Evolutionary conservation across 2,329 filamentous ascomycete species (phyloP).

Genomic region (Beauveria medogensis): DNA sequence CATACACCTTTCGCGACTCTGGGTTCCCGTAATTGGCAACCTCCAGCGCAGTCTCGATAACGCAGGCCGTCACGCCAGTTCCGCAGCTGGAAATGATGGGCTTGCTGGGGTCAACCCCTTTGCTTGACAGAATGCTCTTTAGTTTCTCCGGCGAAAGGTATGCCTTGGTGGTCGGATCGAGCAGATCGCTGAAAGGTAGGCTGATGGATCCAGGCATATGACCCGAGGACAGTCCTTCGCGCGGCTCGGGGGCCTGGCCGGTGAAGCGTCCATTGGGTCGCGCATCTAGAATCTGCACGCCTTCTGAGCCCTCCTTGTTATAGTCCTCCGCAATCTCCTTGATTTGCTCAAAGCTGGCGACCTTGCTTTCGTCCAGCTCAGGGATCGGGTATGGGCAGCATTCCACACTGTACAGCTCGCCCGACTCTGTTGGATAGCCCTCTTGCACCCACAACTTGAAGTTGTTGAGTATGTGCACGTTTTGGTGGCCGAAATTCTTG

Average conservation of each 20-base stretch:
- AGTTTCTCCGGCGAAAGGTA: constrained; percentile 67
- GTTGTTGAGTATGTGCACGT: constrained; percentile 89
- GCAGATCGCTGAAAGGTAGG: constrained; percentile 68
- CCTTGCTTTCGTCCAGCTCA: constrained; percentile 51
- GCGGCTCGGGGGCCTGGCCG: constrained; percentile 77
- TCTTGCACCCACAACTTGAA: constrained; percentile 89
- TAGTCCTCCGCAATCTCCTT: constrained; percentile 66
- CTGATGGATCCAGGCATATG: constrained; percentile 86
- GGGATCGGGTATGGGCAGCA: constrained; percentile 58
- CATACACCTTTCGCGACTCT: constrained; percentile 70
- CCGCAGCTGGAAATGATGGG: constrained; percentile 86
- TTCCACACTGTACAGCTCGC: constrained; percentile 60
- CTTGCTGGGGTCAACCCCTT: constrained; percentile 68
- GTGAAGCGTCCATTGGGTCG: constrained; percentile 71
- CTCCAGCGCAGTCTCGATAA: constrained; percentile 79
- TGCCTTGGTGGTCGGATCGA: constrained; percentile 77
- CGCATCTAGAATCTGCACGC: constrained; percentile 84
- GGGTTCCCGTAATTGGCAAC: constrained; percentile 66
- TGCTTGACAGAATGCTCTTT: constrained; percentile 66
- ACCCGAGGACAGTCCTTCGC: constrained; percentile 76
- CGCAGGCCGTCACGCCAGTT: constrained; percentile 86
- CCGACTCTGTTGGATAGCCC: constrained; percentile 74
- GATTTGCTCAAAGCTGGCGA: constrained; percentile 77
- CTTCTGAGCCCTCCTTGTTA: constrained; percentile 76
- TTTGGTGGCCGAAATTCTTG: constrained; percentile 77